These are phyloP conservation scores for Fusarium oxysporum DNA, from an alignment of 2,329 filamentous ascomycete species.

Conservation along the genomic window DNA sequence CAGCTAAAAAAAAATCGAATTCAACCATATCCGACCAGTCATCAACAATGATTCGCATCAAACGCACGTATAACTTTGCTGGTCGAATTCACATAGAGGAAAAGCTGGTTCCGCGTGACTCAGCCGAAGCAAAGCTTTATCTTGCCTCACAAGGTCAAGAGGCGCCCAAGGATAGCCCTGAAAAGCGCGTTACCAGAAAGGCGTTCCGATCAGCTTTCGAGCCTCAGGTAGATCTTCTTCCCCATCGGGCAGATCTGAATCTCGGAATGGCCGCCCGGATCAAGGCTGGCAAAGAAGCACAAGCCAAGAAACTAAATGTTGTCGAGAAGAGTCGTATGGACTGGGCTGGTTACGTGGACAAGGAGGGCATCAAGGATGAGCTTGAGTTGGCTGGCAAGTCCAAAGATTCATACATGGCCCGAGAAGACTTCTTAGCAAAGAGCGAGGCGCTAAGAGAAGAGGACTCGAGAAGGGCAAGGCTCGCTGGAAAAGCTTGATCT, in stretches of 20 bases:
- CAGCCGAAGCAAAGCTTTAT: constrained; percentile 74
- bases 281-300: constrained; percentile 60
- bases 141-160: constrained; percentile 61
- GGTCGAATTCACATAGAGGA: constrained; percentile 78
- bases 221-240: constrained; percentile 59
- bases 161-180: constrained; percentile 45
- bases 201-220: constrained; percentile 74
- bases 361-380: constrained; percentile 77
- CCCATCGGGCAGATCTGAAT: constrained; percentile 66
- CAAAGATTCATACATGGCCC: constrained; percentile 71
- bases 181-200: constrained; percentile 62
- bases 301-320: constrained; percentile 74
- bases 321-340: constrained; percentile 80
- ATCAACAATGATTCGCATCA: constrained; percentile 69
- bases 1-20: constrained; percentile 9
- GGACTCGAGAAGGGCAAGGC: constrained; percentile 66
- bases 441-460: constrained; percentile 73
- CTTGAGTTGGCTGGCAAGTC: constrained; percentile 72
- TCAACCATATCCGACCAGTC: constrained; percentile 35
- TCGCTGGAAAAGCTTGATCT: constrained; percentile 52
- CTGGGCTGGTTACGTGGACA: constrained; percentile 78
- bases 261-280: constrained; percentile 64
- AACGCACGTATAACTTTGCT: constrained; percentile 79
- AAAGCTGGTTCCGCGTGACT: constrained; percentile 73
- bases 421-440: constrained; percentile 73